Evolutionary conservation across 108 stramenopile species (phyloP).

Genomic region (Nannochloropsis granulata): DNA sequence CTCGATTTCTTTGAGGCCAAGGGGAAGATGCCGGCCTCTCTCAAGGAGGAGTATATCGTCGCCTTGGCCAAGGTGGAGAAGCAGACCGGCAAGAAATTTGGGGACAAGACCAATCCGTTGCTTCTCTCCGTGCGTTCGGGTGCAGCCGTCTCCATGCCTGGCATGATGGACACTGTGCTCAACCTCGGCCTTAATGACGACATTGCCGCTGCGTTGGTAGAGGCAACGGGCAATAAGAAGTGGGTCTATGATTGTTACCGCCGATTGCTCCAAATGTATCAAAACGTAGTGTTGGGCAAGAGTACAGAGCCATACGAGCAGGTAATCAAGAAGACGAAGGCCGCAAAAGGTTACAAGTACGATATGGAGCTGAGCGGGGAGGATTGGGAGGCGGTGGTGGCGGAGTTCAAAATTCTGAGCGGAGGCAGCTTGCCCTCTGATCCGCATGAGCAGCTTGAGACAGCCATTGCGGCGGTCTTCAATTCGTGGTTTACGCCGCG

Average conservation of each 20-base stretch:
- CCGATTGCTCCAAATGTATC: constrained; percentile 69
- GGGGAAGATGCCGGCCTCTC: constrained; percentile 35
- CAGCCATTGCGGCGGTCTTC: constrained; percentile 58
- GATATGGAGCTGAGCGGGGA: constrained; percentile 9
- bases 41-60: constrained; percentile 36
- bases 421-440: neutral
- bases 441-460: constrained; percentile 45
- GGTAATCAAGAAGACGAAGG: constrained; percentile 8
- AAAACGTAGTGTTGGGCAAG: constrained; percentile 56
- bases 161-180: constrained; percentile 52
- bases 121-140: constrained; percentile 42
- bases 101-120: constrained; percentile 25
- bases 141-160: constrained; percentile 44
- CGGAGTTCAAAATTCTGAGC: constrained; percentile 6
- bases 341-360: constrained; percentile 3
- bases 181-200: constrained; percentile 64
- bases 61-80: constrained; percentile 22
- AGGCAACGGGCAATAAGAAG: constrained; percentile 43
- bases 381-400: constrained; percentile 15
- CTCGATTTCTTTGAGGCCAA: constrained; percentile 34
- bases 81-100: constrained; percentile 29
- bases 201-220: constrained; percentile 51
- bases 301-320: constrained; percentile 60
- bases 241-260: constrained; percentile 55
- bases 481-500: constrained; percentile 61